A percentile compares a stretch with the other conserved stretches of the same genome.
Conservation (phyloP, 1,284 basidiomycete genomes). For the Boletellus deceptivus region DNA sequence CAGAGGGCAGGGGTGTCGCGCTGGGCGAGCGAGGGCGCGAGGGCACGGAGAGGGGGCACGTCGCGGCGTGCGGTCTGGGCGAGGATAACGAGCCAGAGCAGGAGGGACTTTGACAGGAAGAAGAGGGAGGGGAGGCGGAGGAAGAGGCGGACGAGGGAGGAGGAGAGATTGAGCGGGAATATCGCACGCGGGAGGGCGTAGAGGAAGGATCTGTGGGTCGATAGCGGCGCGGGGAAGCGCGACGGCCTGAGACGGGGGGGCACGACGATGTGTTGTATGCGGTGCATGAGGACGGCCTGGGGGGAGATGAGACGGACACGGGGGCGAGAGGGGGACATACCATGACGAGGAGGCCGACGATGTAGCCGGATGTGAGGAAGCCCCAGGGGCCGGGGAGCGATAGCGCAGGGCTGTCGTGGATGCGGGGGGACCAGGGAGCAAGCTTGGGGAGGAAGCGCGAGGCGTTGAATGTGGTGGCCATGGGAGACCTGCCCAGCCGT, state of each 20-base stretch:
- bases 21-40: slow-evolving; percentile 47
- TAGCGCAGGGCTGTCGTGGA: neutral
- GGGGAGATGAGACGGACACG: slow-evolving; percentile 7
- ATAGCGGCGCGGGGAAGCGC: slow-evolving; percentile 14
- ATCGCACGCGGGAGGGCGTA: slow-evolving; percentile 39
- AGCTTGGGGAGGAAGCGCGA: neutral
- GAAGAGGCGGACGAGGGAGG: slow-evolving; percentile 53
- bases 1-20: slow-evolving; percentile 62
- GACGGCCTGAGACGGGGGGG: slow-evolving; percentile 50
- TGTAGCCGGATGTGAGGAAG: slow-evolving; percentile 70
- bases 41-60: slow-evolving; percentile 30
- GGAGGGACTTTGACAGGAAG: slow-evolving; percentile 51
- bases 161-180: slow-evolving; percentile 62
- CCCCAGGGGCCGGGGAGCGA: slow-evolving; percentile 58
- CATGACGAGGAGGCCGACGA: slow-evolving; percentile 61
- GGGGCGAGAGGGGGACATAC: slow-evolving; percentile 33
- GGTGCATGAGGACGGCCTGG: slow-evolving; percentile 67
- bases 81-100: slow-evolving; percentile 56
- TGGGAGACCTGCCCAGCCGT: neutral
- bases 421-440: neutral
- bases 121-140: slow-evolving; percentile 64
- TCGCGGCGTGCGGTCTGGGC: slow-evolving; percentile 47
- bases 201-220: slow-evolving; percentile 22
- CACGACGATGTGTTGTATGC: slow-evolving; percentile 73
- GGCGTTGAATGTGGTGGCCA: neutral